Conservation (phyloP, 164 flowering plant genomes). For the Warburgia ugandensis region DNA sequence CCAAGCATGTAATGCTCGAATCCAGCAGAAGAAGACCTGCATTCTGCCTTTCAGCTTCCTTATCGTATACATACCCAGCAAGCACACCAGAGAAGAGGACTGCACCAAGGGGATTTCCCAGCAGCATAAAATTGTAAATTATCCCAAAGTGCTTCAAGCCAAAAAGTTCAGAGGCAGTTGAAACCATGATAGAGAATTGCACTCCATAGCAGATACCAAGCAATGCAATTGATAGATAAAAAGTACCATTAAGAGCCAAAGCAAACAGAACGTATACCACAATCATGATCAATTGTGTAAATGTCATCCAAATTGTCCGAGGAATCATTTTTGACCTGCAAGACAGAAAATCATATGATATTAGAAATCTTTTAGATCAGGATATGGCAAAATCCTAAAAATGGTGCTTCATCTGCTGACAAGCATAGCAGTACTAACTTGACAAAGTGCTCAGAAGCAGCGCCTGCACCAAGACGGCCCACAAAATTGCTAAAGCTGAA, state of each 20-base stretch:
- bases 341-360: slow-evolving; percentile 7
- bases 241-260: slow-evolving; percentile 55
- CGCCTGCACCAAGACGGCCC: slow-evolving; percentile 93
- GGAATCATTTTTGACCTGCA: slow-evolving; percentile 63
- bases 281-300: slow-evolving; percentile 62
- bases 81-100: slow-evolving; percentile 70
- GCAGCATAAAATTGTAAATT: slow-evolving; percentile 52
- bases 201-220: slow-evolving; percentile 88
- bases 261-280: slow-evolving; percentile 61
- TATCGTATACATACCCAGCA: slow-evolving; percentile 70
- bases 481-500: slow-evolving; percentile 83
- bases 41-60: slow-evolving; percentile 54
- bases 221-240: slow-evolving; percentile 59
- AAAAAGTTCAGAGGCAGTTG: slow-evolving; percentile 86
- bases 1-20: slow-evolving; percentile 45
- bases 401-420: too few species aligned
- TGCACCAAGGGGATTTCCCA: slow-evolving; percentile 84
- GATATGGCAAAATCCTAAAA: too few species aligned
- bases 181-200: slow-evolving; percentile 74
- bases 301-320: slow-evolving; percentile 71
- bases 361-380: too few species aligned
- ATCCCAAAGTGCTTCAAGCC: slow-evolving; percentile 81
- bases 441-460: slow-evolving; percentile 73
- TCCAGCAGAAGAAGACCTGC: slow-evolving; percentile 16
- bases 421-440: slow-evolving; percentile 45